phyloP scores from a whole-genome alignment of 2,329 filamentous ascomycete species.

The Colletotrichum limetticola region DNA sequence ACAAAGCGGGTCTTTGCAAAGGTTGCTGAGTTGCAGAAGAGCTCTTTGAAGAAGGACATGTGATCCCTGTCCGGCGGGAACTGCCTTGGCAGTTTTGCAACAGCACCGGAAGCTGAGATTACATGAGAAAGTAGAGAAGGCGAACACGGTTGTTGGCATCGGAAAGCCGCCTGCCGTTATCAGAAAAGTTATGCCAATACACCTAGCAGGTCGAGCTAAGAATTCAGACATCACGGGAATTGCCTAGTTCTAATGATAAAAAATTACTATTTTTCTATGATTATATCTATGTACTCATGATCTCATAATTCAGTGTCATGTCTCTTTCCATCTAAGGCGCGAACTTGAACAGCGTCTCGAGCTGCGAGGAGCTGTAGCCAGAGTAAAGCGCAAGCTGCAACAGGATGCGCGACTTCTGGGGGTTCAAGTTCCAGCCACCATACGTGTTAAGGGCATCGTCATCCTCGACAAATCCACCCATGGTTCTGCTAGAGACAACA shows the following conservation, averaged over 20 bases:
- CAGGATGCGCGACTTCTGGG: slow-evolving; percentile 65
- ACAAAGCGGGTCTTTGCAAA: slow-evolving; percentile 41
- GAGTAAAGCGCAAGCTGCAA: slow-evolving; percentile 52
- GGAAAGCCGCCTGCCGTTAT: not conserved
- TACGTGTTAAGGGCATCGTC: slow-evolving; percentile 51
- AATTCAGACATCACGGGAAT: not conserved
- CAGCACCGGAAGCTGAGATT: too few relatives aligned
- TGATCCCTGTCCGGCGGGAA: not conserved
- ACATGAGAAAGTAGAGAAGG: not conserved
- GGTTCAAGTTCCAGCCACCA: slow-evolving; percentile 62
- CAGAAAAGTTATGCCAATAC: too few relatives aligned
- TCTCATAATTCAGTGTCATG: not conserved
- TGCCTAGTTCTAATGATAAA: too few relatives aligned
- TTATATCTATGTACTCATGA: slow-evolving; percentile 7
- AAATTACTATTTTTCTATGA: not conserved
- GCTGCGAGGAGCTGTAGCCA: slow-evolving; percentile 24
- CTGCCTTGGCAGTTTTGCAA: not conserved
- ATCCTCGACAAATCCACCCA: slow-evolving; percentile 61
- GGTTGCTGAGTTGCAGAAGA: slow-evolving; percentile 37
- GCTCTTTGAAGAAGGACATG: slow-evolving; percentile 9
- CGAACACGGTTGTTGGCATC: not conserved
- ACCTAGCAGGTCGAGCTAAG: too few relatives aligned
- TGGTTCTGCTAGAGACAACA: slow-evolving; percentile 61
- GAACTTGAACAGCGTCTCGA: slow-evolving; percentile 30
- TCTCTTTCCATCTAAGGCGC: not conserved